Evolutionary conservation across 257 asterid genomes (phyloP), one percentile per base, ranked within the genome.

Genomic region (Lycium ferocissimum): DNA sequence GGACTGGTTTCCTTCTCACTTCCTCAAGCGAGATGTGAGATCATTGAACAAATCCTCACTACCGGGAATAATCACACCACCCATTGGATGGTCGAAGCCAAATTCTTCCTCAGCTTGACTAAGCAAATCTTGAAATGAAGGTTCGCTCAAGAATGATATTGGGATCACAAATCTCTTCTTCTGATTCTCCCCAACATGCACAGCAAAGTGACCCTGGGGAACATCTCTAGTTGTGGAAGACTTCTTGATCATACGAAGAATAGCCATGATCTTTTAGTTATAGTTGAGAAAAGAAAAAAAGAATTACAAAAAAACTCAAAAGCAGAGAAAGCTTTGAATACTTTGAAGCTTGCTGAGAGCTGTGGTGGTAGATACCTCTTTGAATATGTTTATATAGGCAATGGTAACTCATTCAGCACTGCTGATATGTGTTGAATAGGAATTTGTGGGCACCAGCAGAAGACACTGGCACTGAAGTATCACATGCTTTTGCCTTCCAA

Each of bases 201-300:
- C 90, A 6, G 89, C 92, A 7, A 89, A 33, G 61, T 92, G 93
- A 9, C 97, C 96, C 63, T 91, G 92, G 9, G 96, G 94, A 43
- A 89, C 90, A 22, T 86, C 88, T 51, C 13, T 26, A 0, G 45
- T 12, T 51, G 82, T 9, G 4, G 63, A 76, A 51, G 63, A 26
- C 45, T 51, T 76, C 82, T 76, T 76, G 47, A 51, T 76, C 14
- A 22, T 51, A 76, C 47, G 82, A 33, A 26, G 63, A 26, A 76
- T 51, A 49, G 63, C 15, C 82, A 76, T 76, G 63, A 51, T 51
- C 9, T 3, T 14, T 51, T 26, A 51, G 61, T 76, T 73, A 45
- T n/a, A 6, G 1, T 22, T 4, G 0, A 71, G 37, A 18, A 71
- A 75, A 20, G 80, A 2, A 51, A 18, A 18, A 76, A 22, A 76